Evolutionary conservation across 2,329 filamentous ascomycete species (phyloP).

Genomic region (Scedosporium dehoogii): DNA sequence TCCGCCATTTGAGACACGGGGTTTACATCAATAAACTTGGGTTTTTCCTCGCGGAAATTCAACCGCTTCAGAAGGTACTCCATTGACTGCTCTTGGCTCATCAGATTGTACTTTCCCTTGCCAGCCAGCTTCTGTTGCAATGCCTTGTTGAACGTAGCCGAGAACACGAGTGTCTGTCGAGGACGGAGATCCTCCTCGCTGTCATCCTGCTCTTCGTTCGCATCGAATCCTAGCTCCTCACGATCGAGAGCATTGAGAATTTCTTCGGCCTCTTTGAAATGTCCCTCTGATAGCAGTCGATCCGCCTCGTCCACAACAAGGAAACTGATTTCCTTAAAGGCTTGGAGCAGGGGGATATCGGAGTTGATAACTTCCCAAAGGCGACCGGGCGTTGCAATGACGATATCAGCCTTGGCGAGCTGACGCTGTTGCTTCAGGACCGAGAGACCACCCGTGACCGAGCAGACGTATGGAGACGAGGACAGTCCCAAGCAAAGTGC

Average conservation of each 20-base stretch:
- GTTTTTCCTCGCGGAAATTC: conserved; percentile 73
- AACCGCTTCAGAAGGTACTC: conserved; percentile 86
- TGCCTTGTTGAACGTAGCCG: conserved; percentile 86
- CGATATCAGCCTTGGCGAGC: conserved; percentile 73
- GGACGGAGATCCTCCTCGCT: conserved; percentile 33
- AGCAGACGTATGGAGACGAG: conserved; percentile 63
- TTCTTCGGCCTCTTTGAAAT: conserved; percentile 89
- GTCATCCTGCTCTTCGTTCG: conserved; percentile 37
- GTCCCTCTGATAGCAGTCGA: conserved; percentile 78
- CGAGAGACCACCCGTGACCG: conserved; percentile 84
- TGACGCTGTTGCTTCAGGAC: conserved; percentile 91
- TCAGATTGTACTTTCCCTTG: conserved; percentile 51
- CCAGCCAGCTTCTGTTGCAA: conserved; percentile 85
- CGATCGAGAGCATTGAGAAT: conserved; percentile 75
- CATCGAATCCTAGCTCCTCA: conserved; percentile 39
- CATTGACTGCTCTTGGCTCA: conserved; percentile 65
- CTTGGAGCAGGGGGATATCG: conserved; percentile 56
- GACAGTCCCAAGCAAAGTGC: conserved; percentile 56
- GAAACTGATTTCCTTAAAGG: conserved; percentile 67
- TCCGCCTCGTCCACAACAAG: conserved; percentile 93
- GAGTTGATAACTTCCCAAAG: conserved; percentile 88
- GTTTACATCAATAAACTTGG: conserved; percentile 88
- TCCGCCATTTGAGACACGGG: conserved; percentile 82
- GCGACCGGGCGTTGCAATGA: conserved; percentile 87
- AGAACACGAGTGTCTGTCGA: conserved; percentile 90